Evolutionary conservation across 192 early-diverging fungal species (phyloP), one percentile per base, ranked within the genome.

Genomic region (Umbelopsis sp.): DNA sequence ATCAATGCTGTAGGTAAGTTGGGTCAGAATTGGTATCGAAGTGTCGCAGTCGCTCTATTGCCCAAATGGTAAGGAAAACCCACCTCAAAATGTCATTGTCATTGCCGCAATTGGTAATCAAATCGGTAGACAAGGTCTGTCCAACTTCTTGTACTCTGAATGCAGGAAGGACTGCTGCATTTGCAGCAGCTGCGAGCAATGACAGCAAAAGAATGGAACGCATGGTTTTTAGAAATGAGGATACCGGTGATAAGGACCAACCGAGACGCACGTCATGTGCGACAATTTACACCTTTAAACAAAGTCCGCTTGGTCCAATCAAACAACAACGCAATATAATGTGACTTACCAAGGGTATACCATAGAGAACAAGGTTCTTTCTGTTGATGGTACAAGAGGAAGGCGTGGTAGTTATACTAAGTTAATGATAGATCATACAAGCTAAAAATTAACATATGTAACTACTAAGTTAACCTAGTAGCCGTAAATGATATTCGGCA

Each of bases 81-180:
- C 76, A 75, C 79, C 36, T 70, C 36, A 80, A 56, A 38, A 80
- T 41, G 36, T 80, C 79, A 25, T 69, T 24, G 9, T 9, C 22
- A 51, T 73, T 47, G 26, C 74, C 79, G 71, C 79, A 80, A 22
- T 50, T 53, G 16, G 26, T 68, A 45, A 80, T 80, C 25, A 78
- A 45, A 12, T 78, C 41, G 21, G 77, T 78, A 17, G 70, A 72
- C 26, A 34, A 36, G 14, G 31, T 34, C 14, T 62, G 29, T 1
- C 14, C 56, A 29, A 34, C 31, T 62, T 62, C 56, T 62, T 62
- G 56, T 20, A 62, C 29, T 62, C 17, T 31, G 29, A 62, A 62
- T 62, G 8, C 56, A 62, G 56, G 56, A 62, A 62, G 26, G 14
- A 32, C 17, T 16, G 56, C 56, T 17, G 56, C 56, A n/a, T 34